Percentiles rank a stretch among this genome's conserved stretches.
These are phyloP conservation scores for Hydnomerulius pinastri DNA, from an alignment of 768 basidiomycete species.

Conservation along the genomic window DNA sequence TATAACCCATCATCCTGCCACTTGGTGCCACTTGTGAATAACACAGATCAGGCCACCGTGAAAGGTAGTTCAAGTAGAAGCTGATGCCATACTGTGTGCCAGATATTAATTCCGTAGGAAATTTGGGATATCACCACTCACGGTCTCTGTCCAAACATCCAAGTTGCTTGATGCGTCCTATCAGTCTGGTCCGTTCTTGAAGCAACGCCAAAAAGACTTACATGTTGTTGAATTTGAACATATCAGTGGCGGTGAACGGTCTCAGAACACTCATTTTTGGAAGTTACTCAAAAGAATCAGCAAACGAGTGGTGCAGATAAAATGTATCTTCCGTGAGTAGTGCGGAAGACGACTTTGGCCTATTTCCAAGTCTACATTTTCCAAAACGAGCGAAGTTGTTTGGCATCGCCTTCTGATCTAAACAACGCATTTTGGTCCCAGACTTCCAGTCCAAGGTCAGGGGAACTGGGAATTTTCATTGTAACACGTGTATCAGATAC, in stretches of 20 bases:
- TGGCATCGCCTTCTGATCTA: neutral
- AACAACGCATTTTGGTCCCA: neutral
- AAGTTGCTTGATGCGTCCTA: conserved; percentile 62
- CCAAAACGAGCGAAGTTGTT: neutral
- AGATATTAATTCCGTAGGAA: conserved; percentile 1
- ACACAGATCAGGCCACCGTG: conserved; percentile 91
- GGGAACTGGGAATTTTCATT: too few species aligned
- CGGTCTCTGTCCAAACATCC: conserved; percentile 98
- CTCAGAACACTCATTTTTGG: conserved; percentile 80
- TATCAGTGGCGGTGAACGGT: conserved; percentile 85
- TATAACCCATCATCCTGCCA: conserved; percentile 90
- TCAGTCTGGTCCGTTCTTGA: conserved; percentile 1
- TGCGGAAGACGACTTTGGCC: neutral
- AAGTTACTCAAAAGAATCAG: neutral
- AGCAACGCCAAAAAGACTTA: conserved; percentile 34
- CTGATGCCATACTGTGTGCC: conserved; percentile 74
- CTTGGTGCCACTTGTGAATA: conserved; percentile 79
- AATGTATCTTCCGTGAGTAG: neutral
- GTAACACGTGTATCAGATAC: too few species aligned
- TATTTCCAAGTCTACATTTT: neutral
- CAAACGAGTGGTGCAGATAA: neutral
- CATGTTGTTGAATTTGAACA: conserved; percentile 95
- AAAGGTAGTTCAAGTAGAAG: conserved; percentile 88
- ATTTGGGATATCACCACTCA: conserved; percentile 38
- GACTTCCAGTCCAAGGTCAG: too few species aligned